Conservation (phyloP, 495 filamentous ascomycete genomes). For the Xylaria intraflava region DNA sequence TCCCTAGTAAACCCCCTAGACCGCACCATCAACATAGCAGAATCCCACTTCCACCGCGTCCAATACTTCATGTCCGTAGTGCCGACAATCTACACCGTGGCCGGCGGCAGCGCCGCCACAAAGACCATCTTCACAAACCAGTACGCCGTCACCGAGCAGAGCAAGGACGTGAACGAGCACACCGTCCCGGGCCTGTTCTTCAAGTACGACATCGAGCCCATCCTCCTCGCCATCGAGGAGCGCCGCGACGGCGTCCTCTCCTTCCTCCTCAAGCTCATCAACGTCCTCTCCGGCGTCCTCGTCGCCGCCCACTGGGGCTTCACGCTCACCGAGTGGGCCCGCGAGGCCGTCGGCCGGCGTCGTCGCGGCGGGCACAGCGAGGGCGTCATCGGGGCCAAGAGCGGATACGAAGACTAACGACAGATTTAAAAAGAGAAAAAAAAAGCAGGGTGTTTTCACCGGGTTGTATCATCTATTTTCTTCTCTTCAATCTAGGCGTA, state of each 20-base stretch:
- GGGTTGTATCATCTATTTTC: no score
- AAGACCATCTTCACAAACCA: conserved; percentile 85
- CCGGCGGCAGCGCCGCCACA: conserved; percentile 32
- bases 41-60: conserved; percentile 81
- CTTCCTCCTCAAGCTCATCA: conserved; percentile 67
- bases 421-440: no score
- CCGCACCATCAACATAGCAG: conserved; percentile 69
- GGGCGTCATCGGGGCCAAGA: conserved; percentile 47
- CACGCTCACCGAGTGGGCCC: conserved; percentile 46
- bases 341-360: conserved; percentile 42
- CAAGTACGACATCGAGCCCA: conserved; percentile 98
- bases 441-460: no score
- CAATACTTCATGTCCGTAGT: conserved; percentile 98
- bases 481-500: no score
- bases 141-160: conserved; percentile 91
- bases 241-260: conserved; percentile 65
- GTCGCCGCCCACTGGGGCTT: conserved; percentile 58
- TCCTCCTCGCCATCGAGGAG: conserved; percentile 78
- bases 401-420: conserved; percentile 23
- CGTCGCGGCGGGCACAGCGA: conserved; percentile 46
- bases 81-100: conserved; percentile 83
- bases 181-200: conserved; percentile 89
- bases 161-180: conserved; percentile 57
- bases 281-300: conserved; percentile 53
- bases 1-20: conserved; percentile 92